Evolutionary conservation across 495 filamentous ascomycete genomes (phyloP), one percentile per base, ranked within the genome.

Genomic region (Massariosphaeria phaeospora): DNA sequence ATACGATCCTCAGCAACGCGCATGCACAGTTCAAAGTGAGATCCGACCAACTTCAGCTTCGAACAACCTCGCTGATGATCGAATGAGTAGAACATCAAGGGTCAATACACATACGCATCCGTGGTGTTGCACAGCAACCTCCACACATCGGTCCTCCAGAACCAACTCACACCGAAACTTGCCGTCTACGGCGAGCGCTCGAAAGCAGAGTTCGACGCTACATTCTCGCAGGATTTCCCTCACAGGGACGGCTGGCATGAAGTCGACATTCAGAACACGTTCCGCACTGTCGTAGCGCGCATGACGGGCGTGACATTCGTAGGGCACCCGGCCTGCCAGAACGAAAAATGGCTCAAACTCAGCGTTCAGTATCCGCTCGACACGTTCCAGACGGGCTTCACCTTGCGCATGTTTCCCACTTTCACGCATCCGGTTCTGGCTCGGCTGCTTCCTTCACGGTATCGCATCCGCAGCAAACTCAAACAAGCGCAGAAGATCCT

Each of bases 241-340:
- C 48, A 59, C 25, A 34, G 41, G 18, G 56, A 53, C 20, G 56
- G 56, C 8, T 61, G 51, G 57, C 39, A 21, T 18, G 51, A 55
- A 39, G 51, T 61, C 15, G 51, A 61, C 26, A 55, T 61, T 23
- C 50, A 61, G 26, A n/a, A 46, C 3, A 49, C 51, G 2, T 25
- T 52, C 15, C 57, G 51, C 0, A 62, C 52, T 46, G 27, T 48
- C 15, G 50, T 61, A 8, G 57, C 50, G 9, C 57, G 57, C 10
- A 61, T 61, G 36, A 33, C 57, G 2, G 44, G 40, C 20, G 48
- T 38, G 25, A 48, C 50, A 43, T 61, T 61, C 39, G 6, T 55
- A 3, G 57, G 57, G 6, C 21, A 49, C 15, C 50, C 57, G 18
- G 48, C 46, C 13, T 55, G 44, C 27, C 57, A 51, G 6, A 40